These are phyloP conservation scores for Musa itinerans DNA, from an alignment of 176 grass and related monocot genomes.

Conservation along the genomic window DNA sequence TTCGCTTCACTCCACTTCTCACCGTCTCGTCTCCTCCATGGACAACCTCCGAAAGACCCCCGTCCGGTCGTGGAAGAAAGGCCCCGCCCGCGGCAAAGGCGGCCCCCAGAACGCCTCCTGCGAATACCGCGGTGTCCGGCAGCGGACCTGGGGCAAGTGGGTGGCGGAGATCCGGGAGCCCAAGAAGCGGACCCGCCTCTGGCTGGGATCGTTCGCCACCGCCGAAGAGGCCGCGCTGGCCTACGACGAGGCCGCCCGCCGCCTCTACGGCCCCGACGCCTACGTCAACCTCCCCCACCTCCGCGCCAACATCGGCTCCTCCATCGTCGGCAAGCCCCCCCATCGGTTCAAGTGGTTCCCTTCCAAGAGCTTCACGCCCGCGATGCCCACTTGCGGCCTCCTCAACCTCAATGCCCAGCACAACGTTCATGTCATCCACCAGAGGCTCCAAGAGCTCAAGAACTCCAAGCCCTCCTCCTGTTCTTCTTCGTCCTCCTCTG, in stretches of 20 bases:
- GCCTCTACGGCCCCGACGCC: slow-evolving; percentile 85
- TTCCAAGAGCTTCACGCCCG: slow-evolving; percentile 21
- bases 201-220: slow-evolving; percentile 82
- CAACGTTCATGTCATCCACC: slow-evolving; percentile 98
- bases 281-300: slow-evolving; percentile 97
- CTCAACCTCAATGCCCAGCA: slow-evolving; percentile 98
- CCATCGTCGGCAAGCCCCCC: slow-evolving; percentile 26
- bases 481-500: slow-evolving; percentile 1
- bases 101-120: slow-evolving; percentile 69
- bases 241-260: slow-evolving; percentile 85
- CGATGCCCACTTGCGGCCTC: slow-evolving; percentile 65
- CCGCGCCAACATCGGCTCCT: slow-evolving; percentile 27
- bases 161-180: slow-evolving; percentile 87
- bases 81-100: slow-evolving; percentile 64
- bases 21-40: slow-evolving; percentile 10
- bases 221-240: slow-evolving; percentile 80
- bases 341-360: slow-evolving; percentile 79
- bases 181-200: slow-evolving; percentile 66
- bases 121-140: slow-evolving; percentile 77
- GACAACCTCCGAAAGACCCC: slow-evolving; percentile 42
- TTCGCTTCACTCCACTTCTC: neutral
- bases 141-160: slow-evolving; percentile 88
- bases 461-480: slow-evolving; percentile 12
- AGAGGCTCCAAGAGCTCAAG: slow-evolving; percentile 90
- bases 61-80: slow-evolving; percentile 83